Evolutionary conservation across 164 flowering plant genomes (phyloP), one percentile per base, ranked within the genome.

Genomic region (Kalanchoe fedtschenkoi): DNA sequence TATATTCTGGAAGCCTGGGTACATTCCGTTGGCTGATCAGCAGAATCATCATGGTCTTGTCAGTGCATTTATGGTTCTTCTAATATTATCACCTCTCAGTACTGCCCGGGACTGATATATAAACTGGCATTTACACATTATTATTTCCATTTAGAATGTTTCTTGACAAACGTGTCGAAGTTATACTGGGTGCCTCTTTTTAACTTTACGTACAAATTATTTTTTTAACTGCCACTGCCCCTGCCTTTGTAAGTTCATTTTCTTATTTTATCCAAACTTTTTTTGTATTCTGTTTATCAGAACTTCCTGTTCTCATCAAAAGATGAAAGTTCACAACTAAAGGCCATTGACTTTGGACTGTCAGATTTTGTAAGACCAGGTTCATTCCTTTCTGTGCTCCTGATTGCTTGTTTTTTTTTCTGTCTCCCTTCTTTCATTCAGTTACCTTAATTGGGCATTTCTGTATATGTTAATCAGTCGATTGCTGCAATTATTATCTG

Each of bases 321-420:
- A 68, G 90, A 85, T 33, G 90, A 85, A 44, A 70, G 69, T 62
- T 76, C 90, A 2, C 71, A 64, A 54, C 68, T 85, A 65, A 85
- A 85, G 75, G 90, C 86, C 65, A 85, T 85, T 33, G 90, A 85
- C 64, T 85, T 85, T 72, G 90, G 90, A 6, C 76, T 85, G 75
- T 85, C 90, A 51, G 90, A 85, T 76, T 85, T 79, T 70, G 90
- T 81, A 29, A 85, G 74, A 63, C 87, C 90, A 78, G 90, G 90
- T 83, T 62, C 42, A 70, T 44, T 6, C 39, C 1, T n/a, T 42
- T 58, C 24, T 34, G 22, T 14, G 4, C 0, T 34, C 5, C 16
- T 6, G 28, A 37, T 32, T 57, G n/a, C n/a, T n/a, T n/a, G n/a
- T 22, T 30, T 9, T 10, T 33, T 33, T 17, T 30, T 22, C 3